Conservation (phyloP, 768 basidiomycete genomes). For the Suillus clintonianus region DNA sequence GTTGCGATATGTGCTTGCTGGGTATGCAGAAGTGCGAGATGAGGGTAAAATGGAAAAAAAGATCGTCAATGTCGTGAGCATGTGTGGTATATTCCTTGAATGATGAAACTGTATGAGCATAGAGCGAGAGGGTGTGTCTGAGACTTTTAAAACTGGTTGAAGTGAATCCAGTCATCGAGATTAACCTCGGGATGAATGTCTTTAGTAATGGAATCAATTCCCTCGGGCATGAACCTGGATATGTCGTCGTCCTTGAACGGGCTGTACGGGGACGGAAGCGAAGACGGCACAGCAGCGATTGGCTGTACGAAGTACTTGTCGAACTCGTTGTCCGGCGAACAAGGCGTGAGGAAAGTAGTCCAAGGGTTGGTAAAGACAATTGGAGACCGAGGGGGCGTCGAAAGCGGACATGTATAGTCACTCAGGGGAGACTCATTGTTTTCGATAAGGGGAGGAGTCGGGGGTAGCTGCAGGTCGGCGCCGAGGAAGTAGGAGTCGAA, state of each 20-base stretch:
- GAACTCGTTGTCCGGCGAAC: conserved; percentile 8
- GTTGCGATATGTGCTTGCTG: conserved; percentile 2
- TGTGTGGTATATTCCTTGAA: conserved; percentile 6
- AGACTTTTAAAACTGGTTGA: neutral
- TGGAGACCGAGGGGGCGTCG: conserved; percentile 19
- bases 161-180: conserved; percentile 4
- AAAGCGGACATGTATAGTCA: conserved; percentile 11
- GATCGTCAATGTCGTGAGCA: neutral
- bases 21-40: conserved; percentile 7
- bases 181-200: neutral
- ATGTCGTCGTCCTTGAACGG: neutral
- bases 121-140: neutral
- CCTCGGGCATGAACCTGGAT: neutral
- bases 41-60: neutral
- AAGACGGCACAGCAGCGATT: conserved; percentile 10
- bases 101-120: neutral
- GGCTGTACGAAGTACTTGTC: conserved; percentile 34
- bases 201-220: neutral
- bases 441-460: conserved; percentile 11
- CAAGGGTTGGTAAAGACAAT: conserved; percentile 31
- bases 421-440: conserved; percentile 11
- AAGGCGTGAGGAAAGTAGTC: neutral
- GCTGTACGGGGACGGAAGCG: neutral
- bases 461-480: conserved; percentile 2
- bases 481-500: conserved; percentile 30